phyloP scores from a whole-genome alignment of 306 rosid genomes.

The Rosa persica region DNA sequence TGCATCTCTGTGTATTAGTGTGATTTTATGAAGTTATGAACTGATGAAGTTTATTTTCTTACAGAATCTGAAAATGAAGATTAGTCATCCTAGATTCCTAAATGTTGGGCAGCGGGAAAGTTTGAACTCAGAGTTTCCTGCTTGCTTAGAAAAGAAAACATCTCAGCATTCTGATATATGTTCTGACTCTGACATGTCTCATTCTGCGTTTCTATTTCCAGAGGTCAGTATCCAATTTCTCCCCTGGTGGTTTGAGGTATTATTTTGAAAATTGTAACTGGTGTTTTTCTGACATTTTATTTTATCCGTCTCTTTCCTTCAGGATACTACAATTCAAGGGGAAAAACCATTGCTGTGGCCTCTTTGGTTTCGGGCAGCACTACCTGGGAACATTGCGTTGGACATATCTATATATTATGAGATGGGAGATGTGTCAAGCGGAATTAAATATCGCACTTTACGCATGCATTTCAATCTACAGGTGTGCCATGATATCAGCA shows the following conservation, averaged over 20 bases:
- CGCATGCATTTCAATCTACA: slow-evolving; percentile 83
- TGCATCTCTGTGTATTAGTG: slow-evolving; percentile 22
- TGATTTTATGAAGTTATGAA: not conserved
- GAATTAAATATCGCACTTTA: slow-evolving; percentile 80
- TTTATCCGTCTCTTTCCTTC: slow-evolving; percentile 26
- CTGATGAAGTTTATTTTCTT: slow-evolving; percentile 25
- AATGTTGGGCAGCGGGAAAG: slow-evolving; percentile 62
- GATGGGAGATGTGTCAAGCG: slow-evolving; percentile 64
- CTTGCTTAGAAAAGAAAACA: slow-evolving; percentile 61
- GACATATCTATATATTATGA: slow-evolving; percentile 84
- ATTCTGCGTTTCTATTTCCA: slow-evolving; percentile 68
- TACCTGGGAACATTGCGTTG: slow-evolving; percentile 79
- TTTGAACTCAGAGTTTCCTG: slow-evolving; percentile 61
- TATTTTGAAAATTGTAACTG: slow-evolving; percentile 20
- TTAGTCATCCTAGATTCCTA: slow-evolving; percentile 84
- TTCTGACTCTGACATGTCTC: slow-evolving; percentile 42
- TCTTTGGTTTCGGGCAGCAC: slow-evolving; percentile 96
- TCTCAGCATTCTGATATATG: slow-evolving; percentile 34
- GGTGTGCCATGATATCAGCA: slow-evolving; percentile 50
- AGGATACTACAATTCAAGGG: slow-evolving; percentile 70
- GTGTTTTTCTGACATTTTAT: slow-evolving; percentile 28
- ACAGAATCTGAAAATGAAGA: slow-evolving; percentile 94
- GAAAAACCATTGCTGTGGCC: slow-evolving; percentile 81
- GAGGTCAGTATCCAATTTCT: slow-evolving; percentile 57
- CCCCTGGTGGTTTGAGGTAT: slow-evolving; percentile 10